Percentiles rank a stretch among this genome's conserved stretches.
Evolutionary conservation across 805 yeast genomes (phyloP).

Genomic region (Clavispora phyllophila): DNA sequence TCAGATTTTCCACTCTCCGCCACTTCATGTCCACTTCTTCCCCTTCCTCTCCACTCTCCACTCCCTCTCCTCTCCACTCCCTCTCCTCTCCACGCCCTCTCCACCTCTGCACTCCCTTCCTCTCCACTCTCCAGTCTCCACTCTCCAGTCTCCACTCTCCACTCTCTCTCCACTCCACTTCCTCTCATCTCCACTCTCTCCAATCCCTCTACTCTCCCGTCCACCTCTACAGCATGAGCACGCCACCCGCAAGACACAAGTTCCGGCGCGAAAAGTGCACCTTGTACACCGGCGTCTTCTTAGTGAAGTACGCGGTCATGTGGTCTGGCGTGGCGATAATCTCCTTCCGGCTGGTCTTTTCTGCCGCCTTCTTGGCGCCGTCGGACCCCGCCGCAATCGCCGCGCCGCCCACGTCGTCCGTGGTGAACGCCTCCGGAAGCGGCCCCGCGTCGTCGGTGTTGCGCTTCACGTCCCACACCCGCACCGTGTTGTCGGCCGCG

Average conservation of each 20-base stretch:
- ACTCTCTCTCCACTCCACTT: too few species aligned
- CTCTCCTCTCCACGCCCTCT: too few species aligned
- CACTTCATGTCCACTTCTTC: too few species aligned
- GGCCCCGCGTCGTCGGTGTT: slow-evolving; percentile 77
- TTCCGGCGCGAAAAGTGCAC: slow-evolving; percentile 90
- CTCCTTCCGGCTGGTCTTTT: slow-evolving; percentile 52
- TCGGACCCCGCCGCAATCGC: slow-evolving; percentile 12
- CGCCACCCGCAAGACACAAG: slow-evolving; percentile 90
- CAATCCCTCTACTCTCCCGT: too few species aligned
- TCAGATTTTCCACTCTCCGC: too few species aligned
- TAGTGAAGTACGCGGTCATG: slow-evolving; percentile 89
- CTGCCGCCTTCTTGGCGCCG: slow-evolving; percentile 19
- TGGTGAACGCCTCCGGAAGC: slow-evolving; percentile 64
- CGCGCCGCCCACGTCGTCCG: slow-evolving; percentile 6
- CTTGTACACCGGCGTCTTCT: slow-evolving; percentile 88
- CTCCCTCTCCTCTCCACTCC: too few species aligned
- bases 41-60: too few species aligned
- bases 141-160: too few species aligned
- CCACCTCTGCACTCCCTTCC: too few species aligned
- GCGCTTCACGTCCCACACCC: slow-evolving; percentile 93
- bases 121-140: too few species aligned
- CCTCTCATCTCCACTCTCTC: too few species aligned
- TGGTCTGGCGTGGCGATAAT: slow-evolving; percentile 84
- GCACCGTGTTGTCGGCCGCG: slow-evolving; percentile 86
- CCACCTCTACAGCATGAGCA: slow-evolving; percentile 45